phyloP scores from a whole-genome alignment of 202 grass and related monocot genomes.

The Tripidium arundinaceum region DNA sequence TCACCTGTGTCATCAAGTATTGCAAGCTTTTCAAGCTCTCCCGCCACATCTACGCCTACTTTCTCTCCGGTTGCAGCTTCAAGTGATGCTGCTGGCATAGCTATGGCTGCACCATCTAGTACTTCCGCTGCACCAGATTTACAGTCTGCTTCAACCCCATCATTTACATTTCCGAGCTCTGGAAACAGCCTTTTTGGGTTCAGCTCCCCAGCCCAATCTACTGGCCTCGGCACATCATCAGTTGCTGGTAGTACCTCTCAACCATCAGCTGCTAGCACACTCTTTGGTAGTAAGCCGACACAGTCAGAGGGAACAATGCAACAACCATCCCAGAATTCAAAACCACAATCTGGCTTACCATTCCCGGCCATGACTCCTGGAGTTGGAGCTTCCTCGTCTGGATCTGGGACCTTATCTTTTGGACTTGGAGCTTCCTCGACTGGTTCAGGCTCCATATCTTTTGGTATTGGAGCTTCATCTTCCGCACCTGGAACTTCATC shows the following conservation, averaged over 20 bases:
- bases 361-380: constrained; percentile 12
- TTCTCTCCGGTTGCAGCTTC: constrained; percentile 25
- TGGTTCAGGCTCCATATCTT: constrained; percentile 15
- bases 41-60: constrained; percentile 9
- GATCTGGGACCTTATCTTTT: constrained; percentile 20
- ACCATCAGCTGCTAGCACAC: constrained; percentile 24
- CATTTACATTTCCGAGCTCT: constrained; percentile 55
- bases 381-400: constrained; percentile 28
- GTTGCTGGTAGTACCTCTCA: constrained; percentile 32
- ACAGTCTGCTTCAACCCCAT: constrained; percentile 23
- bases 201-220: constrained; percentile 49
- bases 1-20: constrained; percentile 13
- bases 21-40: constrained; percentile 21
- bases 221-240: constrained; percentile 34
- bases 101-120: constrained; percentile 26
- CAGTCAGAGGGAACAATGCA: constrained; percentile 38
- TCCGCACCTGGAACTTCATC: constrained; percentile 13
- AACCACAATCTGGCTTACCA: constrained; percentile 46
- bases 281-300: constrained; percentile 39
- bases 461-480: constrained; percentile 35
- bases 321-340: constrained; percentile 42
- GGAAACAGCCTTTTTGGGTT: constrained; percentile 49
- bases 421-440: constrained; percentile 30
- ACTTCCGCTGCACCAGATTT: constrained; percentile 22
- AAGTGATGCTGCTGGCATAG: constrained; percentile 14